phyloP scores from a whole-genome alignment of 106 monocot genomes.

The Allium fistulosum region DNA sequence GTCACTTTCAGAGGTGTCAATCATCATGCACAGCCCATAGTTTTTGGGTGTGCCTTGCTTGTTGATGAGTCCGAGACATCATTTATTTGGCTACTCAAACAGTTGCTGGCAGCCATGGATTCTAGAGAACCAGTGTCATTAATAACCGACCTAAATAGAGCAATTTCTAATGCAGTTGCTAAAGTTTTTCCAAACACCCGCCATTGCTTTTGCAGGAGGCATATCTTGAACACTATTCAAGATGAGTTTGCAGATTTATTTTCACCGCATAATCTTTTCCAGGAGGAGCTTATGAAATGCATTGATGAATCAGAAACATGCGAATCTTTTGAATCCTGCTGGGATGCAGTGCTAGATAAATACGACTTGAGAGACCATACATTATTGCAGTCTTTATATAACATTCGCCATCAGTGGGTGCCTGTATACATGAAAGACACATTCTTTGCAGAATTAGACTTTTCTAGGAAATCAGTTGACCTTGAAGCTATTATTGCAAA shows the following conservation, averaged over 20 bases:
- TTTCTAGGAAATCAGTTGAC: constrained; percentile 21
- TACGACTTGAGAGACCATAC: constrained; percentile 40
- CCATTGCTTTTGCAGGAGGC: constrained; percentile 49
- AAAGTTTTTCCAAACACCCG: constrained; percentile 43
- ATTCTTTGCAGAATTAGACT: constrained; percentile 29
- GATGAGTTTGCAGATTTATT: constrained; percentile 38
- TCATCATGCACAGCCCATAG: constrained; percentile 46
- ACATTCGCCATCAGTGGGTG: constrained; percentile 56
- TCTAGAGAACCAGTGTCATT: constrained; percentile 43
- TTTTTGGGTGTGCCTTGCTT: constrained; percentile 70
- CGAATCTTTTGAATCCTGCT: constrained; percentile 47
- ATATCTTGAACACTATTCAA: constrained; percentile 33
- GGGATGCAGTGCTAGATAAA: constrained; percentile 32
- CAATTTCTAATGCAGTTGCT: constrained; percentile 29
- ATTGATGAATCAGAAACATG: constrained; percentile 38
- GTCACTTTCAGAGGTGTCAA: constrained; percentile 58
- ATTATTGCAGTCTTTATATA: constrained; percentile 41
- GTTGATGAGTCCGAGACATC: constrained; percentile 67
- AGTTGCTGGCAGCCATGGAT: constrained; percentile 59
- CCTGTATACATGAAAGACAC: constrained; percentile 41
- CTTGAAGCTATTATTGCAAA: constrained; percentile 42
- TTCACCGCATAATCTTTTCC: constrained; percentile 20
- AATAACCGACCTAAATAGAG: constrained; percentile 32
- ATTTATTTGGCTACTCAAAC: constrained; percentile 58
- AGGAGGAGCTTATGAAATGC: constrained; percentile 45